Conservation (phyloP, 2,329 filamentous ascomycete species). For the Lasiodiplodia sp. region DNA sequence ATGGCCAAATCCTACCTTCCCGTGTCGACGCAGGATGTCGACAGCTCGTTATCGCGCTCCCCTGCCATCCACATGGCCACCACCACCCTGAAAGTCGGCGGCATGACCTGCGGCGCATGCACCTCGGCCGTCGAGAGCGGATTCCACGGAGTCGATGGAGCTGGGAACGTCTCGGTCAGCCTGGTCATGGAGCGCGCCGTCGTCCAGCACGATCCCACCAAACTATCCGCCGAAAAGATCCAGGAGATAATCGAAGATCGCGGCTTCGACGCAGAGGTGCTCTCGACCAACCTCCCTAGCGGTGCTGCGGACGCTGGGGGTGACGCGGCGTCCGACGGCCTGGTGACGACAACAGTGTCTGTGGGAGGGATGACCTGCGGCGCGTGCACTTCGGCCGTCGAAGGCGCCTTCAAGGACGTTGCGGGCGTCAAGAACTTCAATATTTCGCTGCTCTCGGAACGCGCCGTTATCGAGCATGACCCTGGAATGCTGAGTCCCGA, state of each 20-base stretch:
- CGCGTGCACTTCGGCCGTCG: conserved; percentile 85
- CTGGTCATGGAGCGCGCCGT: conserved; percentile 97
- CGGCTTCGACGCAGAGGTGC: conserved; percentile 88
- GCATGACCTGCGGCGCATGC: conserved; percentile 89
- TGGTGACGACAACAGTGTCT: conserved; percentile 73
- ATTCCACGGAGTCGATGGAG: conserved; percentile 81
- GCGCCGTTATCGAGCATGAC: conserved; percentile 86
- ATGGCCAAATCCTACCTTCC: conserved; percentile 41
- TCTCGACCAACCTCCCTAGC: conserved; percentile 76
- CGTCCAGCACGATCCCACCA: conserved; percentile 81
- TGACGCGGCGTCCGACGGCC: conserved; percentile 41
- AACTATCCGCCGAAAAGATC: conserved; percentile 76
- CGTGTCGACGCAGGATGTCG: conserved; percentile 33
- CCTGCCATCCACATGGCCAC: conserved; percentile 72
- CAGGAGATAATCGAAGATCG: conserved; percentile 89
- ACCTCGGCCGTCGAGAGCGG: conserved; percentile 94
- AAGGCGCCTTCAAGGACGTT: conserved; percentile 79
- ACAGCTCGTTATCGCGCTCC: conserved; percentile 1
- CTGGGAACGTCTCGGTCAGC: conserved; percentile 88
- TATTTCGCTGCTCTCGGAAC: conserved; percentile 83
- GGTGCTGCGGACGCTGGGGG: conserved; percentile 46
- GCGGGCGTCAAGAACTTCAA: conserved; percentile 77
- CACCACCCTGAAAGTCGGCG: conserved; percentile 88
- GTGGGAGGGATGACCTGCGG: conserved; percentile 92
- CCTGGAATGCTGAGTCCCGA: conserved; percentile 60